These are phyloP conservation scores for Alternaria triticina DNA, from an alignment of 2,329 filamentous ascomycete genomes.

Conservation along the genomic window DNA sequence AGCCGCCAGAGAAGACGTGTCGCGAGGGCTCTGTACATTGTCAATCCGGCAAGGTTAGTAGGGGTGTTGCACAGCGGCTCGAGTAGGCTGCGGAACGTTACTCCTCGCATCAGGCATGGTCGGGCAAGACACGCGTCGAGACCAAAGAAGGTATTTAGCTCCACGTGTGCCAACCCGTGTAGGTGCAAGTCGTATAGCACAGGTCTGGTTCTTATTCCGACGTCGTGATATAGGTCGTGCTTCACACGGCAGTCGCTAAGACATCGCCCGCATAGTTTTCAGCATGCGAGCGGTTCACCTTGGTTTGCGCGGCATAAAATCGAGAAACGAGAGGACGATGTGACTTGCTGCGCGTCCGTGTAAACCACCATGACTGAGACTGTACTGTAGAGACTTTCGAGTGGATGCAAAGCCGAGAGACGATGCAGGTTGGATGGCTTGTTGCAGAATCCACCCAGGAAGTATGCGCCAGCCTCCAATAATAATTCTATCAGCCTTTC, in stretches of 20 bases:
- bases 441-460: neutral
- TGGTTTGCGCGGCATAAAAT: neutral
- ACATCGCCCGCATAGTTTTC: neutral
- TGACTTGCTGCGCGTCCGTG: neutral
- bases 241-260: neutral
- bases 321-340: neutral
- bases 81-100: neutral
- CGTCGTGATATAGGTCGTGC: neutral
- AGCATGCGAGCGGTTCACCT: neutral
- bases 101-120: neutral
- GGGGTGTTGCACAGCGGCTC: neutral
- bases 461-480: neutral
- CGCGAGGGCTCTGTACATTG: neutral
- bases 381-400: neutral
- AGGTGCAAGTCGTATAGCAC: neutral
- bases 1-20: neutral
- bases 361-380: neutral
- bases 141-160: neutral
- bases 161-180: neutral
- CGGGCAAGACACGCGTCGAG: neutral
- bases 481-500: neutral
- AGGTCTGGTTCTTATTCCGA: neutral
- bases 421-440: neutral
- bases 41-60: neutral
- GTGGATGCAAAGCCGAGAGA: neutral